Percentiles rank a stretch among this genome's conserved stretches.
Conservation (phyloP, 495 filamentous ascomycete species). For the Podospora pseudoanserina region DNA sequence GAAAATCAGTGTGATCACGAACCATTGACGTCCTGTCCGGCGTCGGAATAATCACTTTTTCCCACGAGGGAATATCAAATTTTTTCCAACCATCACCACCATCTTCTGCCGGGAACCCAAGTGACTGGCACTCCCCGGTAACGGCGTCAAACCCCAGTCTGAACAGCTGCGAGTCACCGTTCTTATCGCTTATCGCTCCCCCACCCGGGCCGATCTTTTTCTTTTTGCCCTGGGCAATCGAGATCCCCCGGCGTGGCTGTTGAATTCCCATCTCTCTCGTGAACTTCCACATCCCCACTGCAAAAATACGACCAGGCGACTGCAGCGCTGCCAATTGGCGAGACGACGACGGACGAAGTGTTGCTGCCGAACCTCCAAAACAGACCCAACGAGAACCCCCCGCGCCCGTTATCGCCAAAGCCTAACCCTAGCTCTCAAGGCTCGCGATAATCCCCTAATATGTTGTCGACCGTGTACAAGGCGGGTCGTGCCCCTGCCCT, state of each 20-base stretch:
- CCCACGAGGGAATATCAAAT: constrained; percentile 9
- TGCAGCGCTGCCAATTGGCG: constrained; percentile 25
- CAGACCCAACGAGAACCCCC: constrained; percentile 3
- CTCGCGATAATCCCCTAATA: constrained; percentile 13
- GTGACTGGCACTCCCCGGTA: background rate
- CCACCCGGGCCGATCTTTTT: constrained; percentile 23
- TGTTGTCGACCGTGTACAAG: constrained; percentile 42
- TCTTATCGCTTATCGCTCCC: constrained; percentile 32
- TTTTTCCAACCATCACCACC: constrained; percentile 7
- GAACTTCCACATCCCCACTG: constrained; percentile 7
- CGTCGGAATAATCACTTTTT: constrained; percentile 15
- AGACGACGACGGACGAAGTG: constrained; percentile 14
- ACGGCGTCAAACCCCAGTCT: background rate
- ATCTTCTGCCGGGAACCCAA: background rate
- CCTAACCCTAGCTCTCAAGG: background rate
- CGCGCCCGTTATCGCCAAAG: constrained; percentile 4
- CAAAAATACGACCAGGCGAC: constrained; percentile 19
- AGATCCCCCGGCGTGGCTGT: constrained; percentile 10
- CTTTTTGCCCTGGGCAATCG: constrained; percentile 18
- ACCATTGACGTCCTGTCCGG: constrained; percentile 11
- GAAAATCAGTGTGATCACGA: background rate
- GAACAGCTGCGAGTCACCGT: constrained; percentile 23
- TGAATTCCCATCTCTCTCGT: constrained; percentile 19
- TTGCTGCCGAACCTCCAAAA: constrained; percentile 14
- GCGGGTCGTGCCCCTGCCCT: constrained; percentile 48